A percentile compares a stretch with the other conserved stretches of the same genome.
Conservation (phyloP, 352 stramenopile species). For the Hyaloperonospora arabidopsidis region DNA sequence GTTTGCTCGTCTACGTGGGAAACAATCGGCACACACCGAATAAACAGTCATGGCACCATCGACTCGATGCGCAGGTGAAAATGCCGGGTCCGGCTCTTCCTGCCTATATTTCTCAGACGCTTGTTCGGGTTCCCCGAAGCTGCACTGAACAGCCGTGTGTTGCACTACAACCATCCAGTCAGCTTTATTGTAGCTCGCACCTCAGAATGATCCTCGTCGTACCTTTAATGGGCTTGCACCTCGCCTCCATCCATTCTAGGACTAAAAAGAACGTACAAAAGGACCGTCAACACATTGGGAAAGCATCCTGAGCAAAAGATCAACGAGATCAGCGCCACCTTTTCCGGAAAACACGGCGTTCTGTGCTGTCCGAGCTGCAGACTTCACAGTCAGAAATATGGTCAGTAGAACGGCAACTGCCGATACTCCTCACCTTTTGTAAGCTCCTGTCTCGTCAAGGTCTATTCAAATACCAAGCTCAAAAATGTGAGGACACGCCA, state of each 20-base stretch:
- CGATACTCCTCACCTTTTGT: conserved; percentile 26
- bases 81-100: conserved; percentile 9
- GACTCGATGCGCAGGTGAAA: conserved; percentile 6
- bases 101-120: conserved; percentile 1
- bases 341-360: conserved; percentile 27
- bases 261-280: conserved; percentile 16
- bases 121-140: conserved; percentile 12
- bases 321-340: conserved; percentile 12
- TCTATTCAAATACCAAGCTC: conserved; percentile 27
- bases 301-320: background rate
- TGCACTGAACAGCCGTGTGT: conserved; percentile 27
- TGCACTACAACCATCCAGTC: conserved; percentile 13
- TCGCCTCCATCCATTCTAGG: conserved; percentile 26
- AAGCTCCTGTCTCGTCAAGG: conserved; percentile 47
- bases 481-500: conserved; percentile 1
- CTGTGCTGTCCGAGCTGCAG: conserved; percentile 21
- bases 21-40: conserved; percentile 8
- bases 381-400: conserved; percentile 1
- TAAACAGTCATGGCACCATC: background rate
- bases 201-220: conserved; percentile 1
- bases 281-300: background rate
- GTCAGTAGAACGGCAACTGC: background rate
- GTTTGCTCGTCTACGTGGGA: background rate
- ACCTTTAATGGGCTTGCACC: conserved; percentile 12
- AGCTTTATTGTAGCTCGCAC: background rate